Conservation (phyloP, 129 eudicot genomes). For the Flaveria sonorensis region DNA sequence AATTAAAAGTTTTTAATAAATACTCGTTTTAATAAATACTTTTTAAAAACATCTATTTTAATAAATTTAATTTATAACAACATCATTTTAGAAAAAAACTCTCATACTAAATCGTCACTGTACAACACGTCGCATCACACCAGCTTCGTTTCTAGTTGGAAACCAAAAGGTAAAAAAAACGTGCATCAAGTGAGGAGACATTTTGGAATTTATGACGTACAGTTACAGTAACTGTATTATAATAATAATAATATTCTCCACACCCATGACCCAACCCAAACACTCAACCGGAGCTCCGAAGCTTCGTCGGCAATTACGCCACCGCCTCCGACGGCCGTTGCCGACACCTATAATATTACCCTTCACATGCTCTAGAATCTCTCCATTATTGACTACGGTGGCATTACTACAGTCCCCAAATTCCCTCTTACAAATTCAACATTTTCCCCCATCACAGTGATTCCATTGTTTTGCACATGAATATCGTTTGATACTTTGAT, state of each 20-base stretch:
- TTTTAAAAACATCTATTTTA: too few relatives aligned
- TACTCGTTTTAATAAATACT: too few relatives aligned
- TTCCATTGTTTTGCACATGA: background rate
- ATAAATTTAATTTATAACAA: too few relatives aligned
- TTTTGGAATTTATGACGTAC: constrained; percentile 12
- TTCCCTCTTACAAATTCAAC: constrained; percentile 3
- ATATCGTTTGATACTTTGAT: background rate
- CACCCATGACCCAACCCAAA: background rate
- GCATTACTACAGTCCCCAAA: background rate
- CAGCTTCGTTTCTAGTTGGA: background rate
- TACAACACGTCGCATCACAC: too few relatives aligned
- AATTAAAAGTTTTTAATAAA: too few relatives aligned
- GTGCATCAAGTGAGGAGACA: background rate
- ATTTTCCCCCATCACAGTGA: background rate
- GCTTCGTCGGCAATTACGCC: constrained; percentile 22
- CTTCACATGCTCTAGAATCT: background rate
- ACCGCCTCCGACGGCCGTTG: constrained; percentile 23
- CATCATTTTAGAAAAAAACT: too few relatives aligned
- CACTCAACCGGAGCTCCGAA: background rate
- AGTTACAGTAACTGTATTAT: background rate
- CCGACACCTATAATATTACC: background rate
- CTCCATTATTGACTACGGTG: background rate
- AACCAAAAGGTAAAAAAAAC: background rate
- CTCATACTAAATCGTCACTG: too few relatives aligned
- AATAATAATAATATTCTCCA: background rate